Percentiles rank a stretch among this genome's conserved stretches.
phyloP scores from a whole-genome alignment of 441 rosid species.

The Syzygium syzygioides region DNA sequence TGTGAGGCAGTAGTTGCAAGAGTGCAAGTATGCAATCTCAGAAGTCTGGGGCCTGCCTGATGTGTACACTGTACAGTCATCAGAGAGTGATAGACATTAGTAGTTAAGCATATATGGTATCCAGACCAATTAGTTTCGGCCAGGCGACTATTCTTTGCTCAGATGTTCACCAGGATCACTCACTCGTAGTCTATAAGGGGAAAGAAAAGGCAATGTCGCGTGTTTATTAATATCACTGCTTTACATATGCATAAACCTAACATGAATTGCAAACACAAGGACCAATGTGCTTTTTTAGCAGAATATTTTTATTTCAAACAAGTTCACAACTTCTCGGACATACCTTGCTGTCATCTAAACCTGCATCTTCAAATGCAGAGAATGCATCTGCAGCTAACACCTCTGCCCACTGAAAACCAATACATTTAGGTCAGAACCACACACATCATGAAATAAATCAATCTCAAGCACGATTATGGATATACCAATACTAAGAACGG shows the following conservation, averaged over 20 bases:
- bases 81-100: not conserved
- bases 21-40: not conserved
- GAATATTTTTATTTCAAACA: not conserved
- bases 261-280: not conserved
- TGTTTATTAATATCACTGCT: not conserved
- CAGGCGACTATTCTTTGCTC: not conserved
- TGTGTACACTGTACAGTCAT: not conserved
- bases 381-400: slow-evolving; percentile 94
- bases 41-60: not conserved
- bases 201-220: not conserved
- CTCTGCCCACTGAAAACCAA: slow-evolving; percentile 82
- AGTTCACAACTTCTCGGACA: not conserved
- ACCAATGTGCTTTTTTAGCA: not conserved
- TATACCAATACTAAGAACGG: slow-evolving; percentile 4
- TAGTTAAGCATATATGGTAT: not conserved
- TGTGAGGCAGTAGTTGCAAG: not conserved
- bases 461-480: not conserved
- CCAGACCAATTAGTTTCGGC: not conserved
- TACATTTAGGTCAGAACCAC: not conserved
- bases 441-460: not conserved
- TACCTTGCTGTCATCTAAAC: slow-evolving; percentile 71
- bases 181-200: not conserved
- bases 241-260: not conserved
- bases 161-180: not conserved
- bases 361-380: slow-evolving; percentile 97